Evolutionary conservation across 23 red algal genomes (phyloP).

Genomic region (Cyanidium caldarium): DNA sequence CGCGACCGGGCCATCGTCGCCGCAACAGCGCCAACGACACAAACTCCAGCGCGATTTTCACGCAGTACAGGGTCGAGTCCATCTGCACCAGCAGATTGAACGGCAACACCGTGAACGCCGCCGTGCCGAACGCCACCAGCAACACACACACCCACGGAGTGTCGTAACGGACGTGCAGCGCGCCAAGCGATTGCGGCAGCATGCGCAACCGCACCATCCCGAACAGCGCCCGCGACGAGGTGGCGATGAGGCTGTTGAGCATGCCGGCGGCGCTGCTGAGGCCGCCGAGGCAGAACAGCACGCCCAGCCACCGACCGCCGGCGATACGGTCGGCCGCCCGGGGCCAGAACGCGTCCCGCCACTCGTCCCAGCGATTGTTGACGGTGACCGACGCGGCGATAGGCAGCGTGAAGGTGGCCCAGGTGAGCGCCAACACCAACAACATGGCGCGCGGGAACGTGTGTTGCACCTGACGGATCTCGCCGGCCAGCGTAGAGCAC

Average conservation of each 20-base stretch:
- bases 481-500: conserved; percentile 5
- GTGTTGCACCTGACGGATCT: neutral
- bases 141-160: conserved; percentile 17
- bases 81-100: conserved; percentile 16
- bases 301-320: conserved; percentile 8
- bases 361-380: conserved; percentile 8
- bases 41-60: conserved; percentile 21
- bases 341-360: conserved; percentile 24
- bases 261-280: conserved; percentile 9
- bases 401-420: conserved; percentile 7
- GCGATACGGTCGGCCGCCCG: conserved; percentile 4
- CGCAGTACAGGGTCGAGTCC: conserved; percentile 11
- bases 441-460: conserved; percentile 17
- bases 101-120: neutral
- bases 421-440: neutral
- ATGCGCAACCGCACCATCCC: conserved; percentile 9
- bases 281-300: conserved; percentile 3
- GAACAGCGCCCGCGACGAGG: conserved; percentile 19
- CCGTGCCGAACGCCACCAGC: conserved; percentile 4
- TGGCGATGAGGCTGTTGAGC: conserved; percentile 14
- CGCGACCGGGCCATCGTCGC: neutral
- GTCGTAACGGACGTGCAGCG: conserved; percentile 1
- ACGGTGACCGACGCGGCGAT: conserved; percentile 7
- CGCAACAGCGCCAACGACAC: conserved; percentile 2
- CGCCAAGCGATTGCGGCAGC: conserved; percentile 2